Percentiles rank a stretch among this genome's conserved stretches.
Conservation (phyloP, 371 early-diverging fungal genomes). For the Lichtheimia corymbifera region DNA sequence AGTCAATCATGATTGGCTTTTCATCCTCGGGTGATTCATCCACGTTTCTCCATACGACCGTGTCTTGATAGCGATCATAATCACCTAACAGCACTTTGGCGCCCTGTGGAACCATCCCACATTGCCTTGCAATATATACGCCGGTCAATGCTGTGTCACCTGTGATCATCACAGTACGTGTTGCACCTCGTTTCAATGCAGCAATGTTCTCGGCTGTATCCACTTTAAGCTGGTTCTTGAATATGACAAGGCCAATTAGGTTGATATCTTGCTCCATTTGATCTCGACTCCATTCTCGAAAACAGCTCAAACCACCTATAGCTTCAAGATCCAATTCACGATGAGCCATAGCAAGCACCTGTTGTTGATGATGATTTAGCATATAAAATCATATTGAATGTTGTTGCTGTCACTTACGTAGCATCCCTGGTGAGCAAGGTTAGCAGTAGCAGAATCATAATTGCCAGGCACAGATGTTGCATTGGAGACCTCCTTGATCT, state of each 20-base stretch:
- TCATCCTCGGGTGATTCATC: neutral
- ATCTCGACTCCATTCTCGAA: constrained; percentile 48
- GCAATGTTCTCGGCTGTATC: constrained; percentile 70
- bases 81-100: constrained; percentile 64
- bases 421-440: constrained; percentile 69
- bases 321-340: constrained; percentile 44
- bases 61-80: constrained; percentile 63
- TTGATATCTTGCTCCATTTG: constrained; percentile 62
- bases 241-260: constrained; percentile 73
- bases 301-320: constrained; percentile 25
- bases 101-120: constrained; percentile 28
- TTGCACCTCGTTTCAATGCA: constrained; percentile 73
- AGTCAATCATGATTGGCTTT: constrained; percentile 11
- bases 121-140: constrained; percentile 59
- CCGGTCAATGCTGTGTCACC: constrained; percentile 91
- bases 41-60: constrained; percentile 26
- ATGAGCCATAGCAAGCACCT: constrained; percentile 63
- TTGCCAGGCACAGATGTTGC: constrained; percentile 54
- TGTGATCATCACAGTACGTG: constrained; percentile 88
- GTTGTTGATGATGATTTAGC: neutral
- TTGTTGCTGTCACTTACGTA: constrained; percentile 48
- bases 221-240: constrained; percentile 80
- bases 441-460: constrained; percentile 48
- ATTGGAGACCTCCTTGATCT: constrained; percentile 43
- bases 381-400: too few species aligned